phyloP scores from a whole-genome alignment of 2,329 filamentous ascomycete genomes.

The Neofusicoccum cordaticola region DNA sequence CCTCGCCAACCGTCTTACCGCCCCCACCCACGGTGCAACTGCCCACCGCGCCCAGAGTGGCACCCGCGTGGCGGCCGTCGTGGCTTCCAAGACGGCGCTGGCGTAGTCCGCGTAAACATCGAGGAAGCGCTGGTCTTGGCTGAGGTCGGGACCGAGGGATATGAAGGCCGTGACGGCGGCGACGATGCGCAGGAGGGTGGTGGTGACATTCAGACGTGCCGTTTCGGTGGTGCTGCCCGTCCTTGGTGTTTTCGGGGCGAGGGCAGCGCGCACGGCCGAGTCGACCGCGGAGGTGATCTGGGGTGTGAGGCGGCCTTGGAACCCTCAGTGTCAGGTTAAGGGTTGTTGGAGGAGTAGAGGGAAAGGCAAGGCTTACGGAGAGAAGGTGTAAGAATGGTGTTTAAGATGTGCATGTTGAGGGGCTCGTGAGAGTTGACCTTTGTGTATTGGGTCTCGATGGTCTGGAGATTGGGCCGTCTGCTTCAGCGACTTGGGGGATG shows the following conservation, averaged over 20 bases:
- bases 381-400: conserved; percentile 32
- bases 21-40: not conserved
- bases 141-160: conserved; percentile 33
- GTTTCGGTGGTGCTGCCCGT: conserved; percentile 23
- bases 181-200: conserved; percentile 27
- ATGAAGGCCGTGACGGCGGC: conserved; percentile 34
- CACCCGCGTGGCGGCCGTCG: conserved; percentile 31
- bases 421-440: conserved; percentile 23
- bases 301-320: conserved; percentile 29
- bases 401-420: conserved; percentile 25
- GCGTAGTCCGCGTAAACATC: conserved; percentile 31
- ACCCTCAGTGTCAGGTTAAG: conserved; percentile 18
- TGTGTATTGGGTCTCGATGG: conserved; percentile 33
- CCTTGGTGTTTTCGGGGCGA: conserved; percentile 25
- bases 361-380: conserved; percentile 23
- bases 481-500: not conserved
- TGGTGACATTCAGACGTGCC: conserved; percentile 24
- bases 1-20: not conserved
- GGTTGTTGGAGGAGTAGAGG: not conserved
- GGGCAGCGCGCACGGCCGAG: conserved; percentile 23
- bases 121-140: conserved; percentile 30
- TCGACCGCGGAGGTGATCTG: conserved; percentile 30
- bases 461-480: conserved; percentile 18
- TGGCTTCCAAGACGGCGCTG: conserved; percentile 28
- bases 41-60: conserved; percentile 1